Conservation (phyloP, 1,284 basidiomycete species). For the Malassezia sp. region DNA sequence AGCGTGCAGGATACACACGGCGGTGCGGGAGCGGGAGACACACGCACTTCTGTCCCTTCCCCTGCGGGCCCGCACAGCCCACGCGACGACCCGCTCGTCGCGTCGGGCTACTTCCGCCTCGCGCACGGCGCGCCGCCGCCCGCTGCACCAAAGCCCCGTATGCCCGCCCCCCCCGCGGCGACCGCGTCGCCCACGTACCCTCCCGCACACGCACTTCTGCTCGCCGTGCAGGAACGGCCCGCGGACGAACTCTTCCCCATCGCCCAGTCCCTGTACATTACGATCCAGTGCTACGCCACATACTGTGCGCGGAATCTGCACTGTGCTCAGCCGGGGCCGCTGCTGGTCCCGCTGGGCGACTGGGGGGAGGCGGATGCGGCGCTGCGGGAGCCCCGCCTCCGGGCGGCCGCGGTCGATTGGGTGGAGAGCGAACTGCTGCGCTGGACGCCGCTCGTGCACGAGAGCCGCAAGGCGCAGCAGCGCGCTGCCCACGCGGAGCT, state of each 20-base stretch:
- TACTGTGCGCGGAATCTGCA: too few relatives aligned
- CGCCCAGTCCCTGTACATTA: constrained; percentile 4
- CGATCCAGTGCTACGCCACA: background rate
- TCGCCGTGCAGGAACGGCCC: too few relatives aligned
- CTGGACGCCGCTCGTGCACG: constrained; percentile 6
- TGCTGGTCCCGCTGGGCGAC: too few relatives aligned
- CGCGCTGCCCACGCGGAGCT: background rate
- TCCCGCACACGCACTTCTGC: too few relatives aligned
- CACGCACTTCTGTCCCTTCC: too few relatives aligned
- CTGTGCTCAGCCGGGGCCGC: too few relatives aligned
- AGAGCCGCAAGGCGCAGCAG: background rate
- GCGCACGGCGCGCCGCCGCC: background rate
- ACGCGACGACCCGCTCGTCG: background rate
- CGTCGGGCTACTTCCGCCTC: constrained; percentile 5
- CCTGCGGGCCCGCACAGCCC: background rate
- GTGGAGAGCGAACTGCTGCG: constrained; percentile 11
- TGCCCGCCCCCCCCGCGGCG: too few relatives aligned
- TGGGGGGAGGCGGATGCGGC: background rate
- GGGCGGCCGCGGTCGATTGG: background rate
- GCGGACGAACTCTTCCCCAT: background rate
- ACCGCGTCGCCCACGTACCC: too few relatives aligned
- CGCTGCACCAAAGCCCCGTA: too few relatives aligned
- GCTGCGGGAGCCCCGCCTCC: background rate
- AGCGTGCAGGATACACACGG: too few relatives aligned
- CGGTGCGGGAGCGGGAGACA: too few relatives aligned